Conservation (phyloP, 129 eudicot genomes). For the Lactuca sativa region DNA sequence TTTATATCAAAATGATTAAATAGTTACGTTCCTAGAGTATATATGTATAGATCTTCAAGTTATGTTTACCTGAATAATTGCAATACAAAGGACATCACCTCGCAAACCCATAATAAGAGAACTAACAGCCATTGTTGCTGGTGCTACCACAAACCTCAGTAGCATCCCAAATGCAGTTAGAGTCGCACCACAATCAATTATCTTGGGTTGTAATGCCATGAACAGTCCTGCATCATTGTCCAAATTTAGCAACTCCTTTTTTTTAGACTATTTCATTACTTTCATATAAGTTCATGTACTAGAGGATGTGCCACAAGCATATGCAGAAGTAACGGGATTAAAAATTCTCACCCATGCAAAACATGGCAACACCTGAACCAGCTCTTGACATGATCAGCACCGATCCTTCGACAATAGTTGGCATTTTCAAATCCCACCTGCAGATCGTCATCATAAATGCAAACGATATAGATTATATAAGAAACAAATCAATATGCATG, state of each 20-base stretch:
- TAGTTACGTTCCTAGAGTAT: neutral
- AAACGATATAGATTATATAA: neutral
- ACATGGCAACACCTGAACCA: conserved; percentile 90
- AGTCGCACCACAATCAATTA: conserved; percentile 58
- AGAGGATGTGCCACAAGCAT: neutral
- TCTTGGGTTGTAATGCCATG: conserved; percentile 66
- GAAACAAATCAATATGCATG: neutral
- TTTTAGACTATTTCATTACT: neutral
- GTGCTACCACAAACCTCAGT: conserved; percentile 55
- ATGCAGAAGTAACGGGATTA: neutral
- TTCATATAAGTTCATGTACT: neutral
- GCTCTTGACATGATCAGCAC: conserved; percentile 75
- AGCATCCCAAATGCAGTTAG: conserved; percentile 49
- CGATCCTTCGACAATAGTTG: conserved; percentile 69
- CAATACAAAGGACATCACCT: conserved; percentile 48
- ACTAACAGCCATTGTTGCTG: conserved; percentile 48
- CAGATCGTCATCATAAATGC: conserved; percentile 20
- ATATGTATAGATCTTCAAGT: neutral
- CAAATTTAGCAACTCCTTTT: neutral
- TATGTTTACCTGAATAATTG: conserved; percentile 55
- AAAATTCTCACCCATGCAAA: conserved; percentile 65
- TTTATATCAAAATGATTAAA: too few relatives aligned
- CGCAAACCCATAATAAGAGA: conserved; percentile 47
- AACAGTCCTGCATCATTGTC: conserved; percentile 52
- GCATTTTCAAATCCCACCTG: conserved; percentile 78